Conservation (phyloP, 441 rosid species). For the Croton laevigatus region DNA sequence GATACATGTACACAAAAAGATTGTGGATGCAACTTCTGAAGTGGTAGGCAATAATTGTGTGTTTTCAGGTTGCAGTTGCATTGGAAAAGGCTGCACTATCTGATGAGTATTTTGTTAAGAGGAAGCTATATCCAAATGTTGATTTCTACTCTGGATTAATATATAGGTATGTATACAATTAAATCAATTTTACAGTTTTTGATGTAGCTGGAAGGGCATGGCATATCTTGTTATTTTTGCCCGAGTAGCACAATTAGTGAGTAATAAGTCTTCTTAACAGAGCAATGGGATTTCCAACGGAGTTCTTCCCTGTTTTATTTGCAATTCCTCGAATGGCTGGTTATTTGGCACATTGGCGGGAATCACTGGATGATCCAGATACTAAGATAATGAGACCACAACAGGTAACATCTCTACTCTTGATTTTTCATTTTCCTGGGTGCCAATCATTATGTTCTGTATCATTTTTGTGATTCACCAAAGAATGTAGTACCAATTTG, state of each 20-base stretch:
- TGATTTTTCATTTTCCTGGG: no score
- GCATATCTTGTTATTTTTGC: not conserved
- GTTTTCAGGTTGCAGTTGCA: constrained; percentile 83
- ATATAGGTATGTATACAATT: constrained; percentile 53
- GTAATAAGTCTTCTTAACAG: constrained; percentile 35
- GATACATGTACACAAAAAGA: not conserved
- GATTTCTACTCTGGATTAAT: constrained; percentile 98
- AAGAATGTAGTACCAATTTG: not conserved
- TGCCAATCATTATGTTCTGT: not conserved
- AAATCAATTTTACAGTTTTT: not conserved
- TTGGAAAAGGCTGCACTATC: constrained; percentile 95
- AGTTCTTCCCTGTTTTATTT: constrained; percentile 89
- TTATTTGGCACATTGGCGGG: constrained; percentile 91
- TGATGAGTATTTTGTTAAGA: constrained; percentile 84
- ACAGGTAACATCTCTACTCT: constrained; percentile 46
- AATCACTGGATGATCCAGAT: constrained; percentile 95
- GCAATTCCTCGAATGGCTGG: constrained; percentile 99
- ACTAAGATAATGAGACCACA: constrained; percentile 99
- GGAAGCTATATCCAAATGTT: constrained; percentile 95
- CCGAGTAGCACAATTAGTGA: not conserved
- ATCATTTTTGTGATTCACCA: not conserved
- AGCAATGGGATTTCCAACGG: constrained; percentile 99
- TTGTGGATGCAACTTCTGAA: not conserved
- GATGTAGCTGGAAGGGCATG: not conserved
- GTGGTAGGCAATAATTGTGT: constrained; percentile 13